These are phyloP conservation scores for Mrakia blollopis DNA, from an alignment of 768 basidiomycete genomes.

Conservation along the genomic window DNA sequence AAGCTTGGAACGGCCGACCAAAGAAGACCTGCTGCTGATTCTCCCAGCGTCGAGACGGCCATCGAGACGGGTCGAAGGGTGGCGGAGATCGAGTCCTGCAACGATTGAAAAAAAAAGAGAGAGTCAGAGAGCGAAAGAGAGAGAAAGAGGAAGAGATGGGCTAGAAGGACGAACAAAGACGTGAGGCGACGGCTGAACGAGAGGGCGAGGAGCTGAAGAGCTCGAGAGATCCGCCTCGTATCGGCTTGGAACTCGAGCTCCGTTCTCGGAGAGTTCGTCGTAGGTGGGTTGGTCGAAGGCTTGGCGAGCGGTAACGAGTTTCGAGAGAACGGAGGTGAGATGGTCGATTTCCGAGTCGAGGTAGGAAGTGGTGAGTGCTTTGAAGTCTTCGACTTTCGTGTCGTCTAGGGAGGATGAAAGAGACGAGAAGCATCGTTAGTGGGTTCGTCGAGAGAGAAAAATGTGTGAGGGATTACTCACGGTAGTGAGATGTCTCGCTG, in stretches of 20 bases:
- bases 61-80: slow-evolving; percentile 20
- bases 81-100: slow-evolving; percentile 13
- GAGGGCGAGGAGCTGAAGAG: neutral
- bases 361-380: neutral
- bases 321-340: neutral
- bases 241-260: neutral
- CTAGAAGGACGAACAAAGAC: neutral
- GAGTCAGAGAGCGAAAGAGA: neutral
- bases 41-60: slow-evolving; percentile 14
- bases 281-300: slow-evolving; percentile 1
- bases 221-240: neutral
- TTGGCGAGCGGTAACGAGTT: neutral
- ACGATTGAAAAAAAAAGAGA: neutral
- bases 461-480: neutral
- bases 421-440: neutral
- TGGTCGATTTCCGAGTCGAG: slow-evolving; percentile 29
- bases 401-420: slow-evolving; percentile 4
- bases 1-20: slow-evolving; percentile 5
- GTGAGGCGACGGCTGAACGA: slow-evolving; percentile 15
- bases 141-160: neutral
- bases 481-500: slow-evolving; percentile 21
- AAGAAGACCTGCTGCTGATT: slow-evolving; percentile 9
- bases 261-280: neutral
- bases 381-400: slow-evolving; percentile 22
- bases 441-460: too few relatives aligned